These are phyloP conservation scores for Mycena albidolilacea DNA, from an alignment of 768 basidiomycete genomes.

Conservation along the genomic window DNA sequence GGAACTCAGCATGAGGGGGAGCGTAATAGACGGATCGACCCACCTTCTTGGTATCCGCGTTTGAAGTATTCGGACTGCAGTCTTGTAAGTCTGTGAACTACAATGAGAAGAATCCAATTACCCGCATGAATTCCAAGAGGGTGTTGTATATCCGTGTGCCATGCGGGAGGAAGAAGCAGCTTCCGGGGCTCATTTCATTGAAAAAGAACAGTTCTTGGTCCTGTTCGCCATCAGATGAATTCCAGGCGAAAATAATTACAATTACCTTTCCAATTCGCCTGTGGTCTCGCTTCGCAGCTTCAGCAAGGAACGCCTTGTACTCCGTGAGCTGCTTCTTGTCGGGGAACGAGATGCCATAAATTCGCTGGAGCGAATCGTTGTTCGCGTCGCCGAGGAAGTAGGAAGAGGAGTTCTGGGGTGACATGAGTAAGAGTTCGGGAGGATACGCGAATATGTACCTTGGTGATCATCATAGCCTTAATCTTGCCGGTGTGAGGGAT, in stretches of 20 bases:
- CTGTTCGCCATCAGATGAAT: slow-evolving; percentile 48
- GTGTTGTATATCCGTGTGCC: slow-evolving; percentile 98
- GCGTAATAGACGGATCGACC: slow-evolving; percentile 25
- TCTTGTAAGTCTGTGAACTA: slow-evolving; percentile 25
- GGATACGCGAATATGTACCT: slow-evolving; percentile 61
- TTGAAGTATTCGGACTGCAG: slow-evolving; percentile 90
- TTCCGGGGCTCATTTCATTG: slow-evolving; percentile 96
- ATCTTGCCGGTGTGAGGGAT: slow-evolving; percentile 98
- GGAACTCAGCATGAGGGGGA: background rate
- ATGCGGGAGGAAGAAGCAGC: slow-evolving; percentile 96
- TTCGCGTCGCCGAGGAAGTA: slow-evolving; percentile 96
- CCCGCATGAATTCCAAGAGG: slow-evolving; percentile 91
- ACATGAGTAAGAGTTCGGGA: slow-evolving; percentile 12
- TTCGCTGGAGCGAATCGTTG: slow-evolving; percentile 95
- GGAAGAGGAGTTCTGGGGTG: slow-evolving; percentile 89
- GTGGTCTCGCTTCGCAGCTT: slow-evolving; percentile 98
- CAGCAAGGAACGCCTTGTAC: slow-evolving; percentile 95
- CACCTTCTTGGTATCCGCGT: slow-evolving; percentile 95
- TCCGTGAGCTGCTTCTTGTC: slow-evolving; percentile 96
- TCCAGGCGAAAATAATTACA: slow-evolving; percentile 10
- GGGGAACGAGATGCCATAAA: slow-evolving; percentile 99
- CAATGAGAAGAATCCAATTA: slow-evolving; percentile 54
- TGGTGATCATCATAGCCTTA: slow-evolving; percentile 97
- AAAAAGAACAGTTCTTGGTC: slow-evolving; percentile 99
- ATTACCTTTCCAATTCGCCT: slow-evolving; percentile 91